Conservation (phyloP, 2,329 filamentous ascomycete genomes). For the Exophiala bonariae region DNA sequence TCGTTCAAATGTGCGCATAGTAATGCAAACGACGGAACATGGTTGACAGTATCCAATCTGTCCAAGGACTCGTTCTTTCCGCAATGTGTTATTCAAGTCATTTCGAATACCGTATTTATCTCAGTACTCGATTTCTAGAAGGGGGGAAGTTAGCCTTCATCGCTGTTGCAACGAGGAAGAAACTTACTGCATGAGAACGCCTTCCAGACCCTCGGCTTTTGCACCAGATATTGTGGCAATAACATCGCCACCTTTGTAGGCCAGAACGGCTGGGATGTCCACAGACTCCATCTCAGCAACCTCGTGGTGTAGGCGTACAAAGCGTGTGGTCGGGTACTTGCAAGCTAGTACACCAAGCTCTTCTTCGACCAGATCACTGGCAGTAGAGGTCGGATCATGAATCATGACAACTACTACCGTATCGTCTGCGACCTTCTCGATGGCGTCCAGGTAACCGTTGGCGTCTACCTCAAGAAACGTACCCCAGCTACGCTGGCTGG, state of each 20-base stretch:
- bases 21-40: too few species aligned
- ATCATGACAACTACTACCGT: conserved; percentile 92
- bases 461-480: conserved; percentile 82
- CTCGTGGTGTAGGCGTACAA: conserved; percentile 86
- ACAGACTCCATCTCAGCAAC: conserved; percentile 94
- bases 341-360: conserved; percentile 74
- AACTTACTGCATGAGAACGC: conserved; percentile 43
- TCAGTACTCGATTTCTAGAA: neutral
- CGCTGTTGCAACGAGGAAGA: too few species aligned
- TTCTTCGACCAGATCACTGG: conserved; percentile 75
- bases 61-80: too few species aligned
- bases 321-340: conserved; percentile 70
- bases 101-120: too few species aligned
- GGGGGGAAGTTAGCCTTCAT: too few species aligned
- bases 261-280: conserved; percentile 81
- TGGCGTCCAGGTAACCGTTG: conserved; percentile 88
- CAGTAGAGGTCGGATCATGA: conserved; percentile 80
- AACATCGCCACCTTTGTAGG: conserved; percentile 85
- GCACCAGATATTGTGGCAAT: conserved; percentile 88
- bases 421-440: conserved; percentile 81
- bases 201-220: conserved; percentile 57
- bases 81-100: too few species aligned
- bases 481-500: conserved; percentile 76
- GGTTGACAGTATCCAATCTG: too few species aligned
- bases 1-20: too few species aligned